Conservation (phyloP, 345 rosid genomes). For the Pseudoturritis turrita region DNA sequence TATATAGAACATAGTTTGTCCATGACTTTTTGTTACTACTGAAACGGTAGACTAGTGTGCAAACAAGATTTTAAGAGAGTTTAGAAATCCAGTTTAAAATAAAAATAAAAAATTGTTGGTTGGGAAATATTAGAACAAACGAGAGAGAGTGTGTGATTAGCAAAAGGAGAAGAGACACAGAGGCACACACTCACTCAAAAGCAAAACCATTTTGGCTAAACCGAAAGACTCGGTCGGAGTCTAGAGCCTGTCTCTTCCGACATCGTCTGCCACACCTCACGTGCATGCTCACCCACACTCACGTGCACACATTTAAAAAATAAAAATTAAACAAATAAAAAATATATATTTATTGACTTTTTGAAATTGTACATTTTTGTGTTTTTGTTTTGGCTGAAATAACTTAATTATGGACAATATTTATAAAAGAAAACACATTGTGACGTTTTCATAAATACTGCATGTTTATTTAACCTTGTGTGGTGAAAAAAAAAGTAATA, state of each 20-base stretch:
- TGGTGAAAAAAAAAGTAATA: no score
- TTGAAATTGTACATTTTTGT: no score
- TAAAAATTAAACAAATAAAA: no score
- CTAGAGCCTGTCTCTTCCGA: slow-evolving; percentile 25
- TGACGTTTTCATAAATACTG: no score
- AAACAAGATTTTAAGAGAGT: neutral
- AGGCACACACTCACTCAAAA: slow-evolving; percentile 14
- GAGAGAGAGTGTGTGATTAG: slow-evolving; percentile 10
- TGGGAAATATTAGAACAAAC: slow-evolving; percentile 16
- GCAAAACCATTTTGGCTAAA: slow-evolving; percentile 29
- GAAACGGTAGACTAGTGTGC: neutral
- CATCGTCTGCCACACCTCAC: slow-evolving; percentile 33
- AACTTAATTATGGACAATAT: no score
- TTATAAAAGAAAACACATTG: no score
- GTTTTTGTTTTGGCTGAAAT: no score
- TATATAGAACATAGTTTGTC: neutral
- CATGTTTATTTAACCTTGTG: no score
- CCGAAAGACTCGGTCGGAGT: slow-evolving; percentile 34
- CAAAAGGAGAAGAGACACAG: slow-evolving; percentile 24
- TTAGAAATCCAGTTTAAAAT: neutral
- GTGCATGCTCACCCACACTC: slow-evolving; percentile 31
- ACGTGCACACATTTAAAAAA: slow-evolving; percentile 34
- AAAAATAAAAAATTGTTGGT: slow-evolving; percentile 7
- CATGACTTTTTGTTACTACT: neutral
- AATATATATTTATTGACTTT: no score